A percentile compares a stretch with the other conserved stretches of the same genome.
phyloP scores from a whole-genome alignment of 2,329 filamentous ascomycete genomes.

The Periconia sp. region DNA sequence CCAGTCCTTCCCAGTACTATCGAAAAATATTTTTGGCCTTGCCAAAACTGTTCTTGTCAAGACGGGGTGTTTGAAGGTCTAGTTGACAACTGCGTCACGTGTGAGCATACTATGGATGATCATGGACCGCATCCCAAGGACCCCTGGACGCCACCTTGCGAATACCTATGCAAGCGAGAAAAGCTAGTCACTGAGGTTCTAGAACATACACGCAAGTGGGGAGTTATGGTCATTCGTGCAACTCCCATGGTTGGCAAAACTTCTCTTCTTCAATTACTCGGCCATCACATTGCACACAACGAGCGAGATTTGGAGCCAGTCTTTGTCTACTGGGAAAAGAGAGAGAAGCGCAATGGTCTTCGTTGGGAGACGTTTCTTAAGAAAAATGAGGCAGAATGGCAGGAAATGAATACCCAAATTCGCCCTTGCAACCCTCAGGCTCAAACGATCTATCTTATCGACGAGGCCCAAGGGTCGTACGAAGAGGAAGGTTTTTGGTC shows the following conservation, averaged over 20 bases:
- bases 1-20: too few species aligned
- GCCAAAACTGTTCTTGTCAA: too few species aligned
- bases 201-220: too few species aligned
- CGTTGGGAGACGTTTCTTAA: not conserved
- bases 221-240: constrained; percentile 11
- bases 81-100: too few species aligned
- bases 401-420: constrained; percentile 1
- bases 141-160: too few species aligned
- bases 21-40: too few species aligned
- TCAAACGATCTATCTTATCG: constrained; percentile 9
- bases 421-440: constrained; percentile 6
- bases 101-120: too few species aligned
- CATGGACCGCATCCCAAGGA: too few species aligned
- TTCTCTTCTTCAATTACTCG: constrained; percentile 5
- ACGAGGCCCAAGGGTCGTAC: constrained; percentile 12
- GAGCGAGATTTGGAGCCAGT: constrained; percentile 6
- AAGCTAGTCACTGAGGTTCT: too few species aligned
- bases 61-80: too few species aligned
- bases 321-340: not conserved
- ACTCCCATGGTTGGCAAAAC: constrained; percentile 7
- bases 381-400: not conserved
- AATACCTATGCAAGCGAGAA: too few species aligned
- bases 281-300: constrained; percentile 2
- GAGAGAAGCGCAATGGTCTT: not conserved
- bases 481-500: constrained; percentile 5